phyloP scores from a whole-genome alignment of 148 eudicot species.

The Heliosperma pusillum region DNA sequence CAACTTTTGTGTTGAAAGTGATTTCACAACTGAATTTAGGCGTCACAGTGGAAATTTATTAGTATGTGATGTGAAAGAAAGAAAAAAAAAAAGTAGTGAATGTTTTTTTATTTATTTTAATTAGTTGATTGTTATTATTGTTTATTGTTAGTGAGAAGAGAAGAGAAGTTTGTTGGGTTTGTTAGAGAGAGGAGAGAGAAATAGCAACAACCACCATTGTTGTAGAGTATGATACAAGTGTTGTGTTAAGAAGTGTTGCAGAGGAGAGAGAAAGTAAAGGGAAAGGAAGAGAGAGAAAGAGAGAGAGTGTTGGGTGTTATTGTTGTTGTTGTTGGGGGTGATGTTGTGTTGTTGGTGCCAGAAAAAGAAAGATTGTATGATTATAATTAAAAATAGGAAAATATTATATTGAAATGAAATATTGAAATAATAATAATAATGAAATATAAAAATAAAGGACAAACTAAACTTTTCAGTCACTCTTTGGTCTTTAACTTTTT shows the following conservation, averaged over 20 bases:
- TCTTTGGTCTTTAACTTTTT: background rate
- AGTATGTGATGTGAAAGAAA: background rate
- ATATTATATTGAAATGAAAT: no score
- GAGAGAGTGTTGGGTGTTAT: background rate
- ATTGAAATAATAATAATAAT: background rate
- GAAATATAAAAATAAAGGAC: background rate
- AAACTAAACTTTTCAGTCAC: background rate
- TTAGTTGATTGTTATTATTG: conserved; percentile 15
- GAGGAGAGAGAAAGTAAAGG: conserved; percentile 7
- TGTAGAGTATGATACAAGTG: no score
- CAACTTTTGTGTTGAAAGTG: conserved; percentile 2
- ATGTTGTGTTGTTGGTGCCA: conserved; percentile 9
- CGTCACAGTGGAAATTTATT: background rate
- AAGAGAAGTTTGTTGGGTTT: conserved; percentile 8
- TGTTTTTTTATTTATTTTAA: conserved; percentile 19
- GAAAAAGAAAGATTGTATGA: conserved; percentile 8
- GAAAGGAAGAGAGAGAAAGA: conserved; percentile 2
- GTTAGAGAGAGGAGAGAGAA: conserved; percentile 27
- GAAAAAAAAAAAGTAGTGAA: background rate
- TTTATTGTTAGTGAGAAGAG: conserved; percentile 24
- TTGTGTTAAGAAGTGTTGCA: conserved; percentile 8
- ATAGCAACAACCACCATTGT: conserved; percentile 24
- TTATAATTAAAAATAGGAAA: no score
- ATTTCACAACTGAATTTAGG: conserved; percentile 10
- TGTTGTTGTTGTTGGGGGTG: conserved; percentile 22